Base-by-base conservation (phyloP, 306 rosid genomes). In the Psophocarpus tetragonolobus region DNA sequence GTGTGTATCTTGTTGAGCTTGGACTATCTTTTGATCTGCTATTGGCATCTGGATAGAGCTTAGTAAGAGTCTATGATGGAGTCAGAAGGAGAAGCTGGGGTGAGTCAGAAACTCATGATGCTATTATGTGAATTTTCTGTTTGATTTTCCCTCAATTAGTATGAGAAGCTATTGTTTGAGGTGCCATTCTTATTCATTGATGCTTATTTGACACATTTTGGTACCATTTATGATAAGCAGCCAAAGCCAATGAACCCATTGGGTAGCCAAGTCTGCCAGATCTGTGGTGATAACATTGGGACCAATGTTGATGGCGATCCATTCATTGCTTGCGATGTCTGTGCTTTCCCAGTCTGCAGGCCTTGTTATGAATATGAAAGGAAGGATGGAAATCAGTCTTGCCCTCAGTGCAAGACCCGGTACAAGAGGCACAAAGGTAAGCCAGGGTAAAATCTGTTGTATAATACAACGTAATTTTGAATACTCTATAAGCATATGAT, bases 301-400 rank as follows among this genome's bases (percentile, higher is more conserved):
- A 90, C 71, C 85, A 81, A 90, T 15, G 86, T 81, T 27, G 85
- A 86, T 38, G 95, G 95, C 0, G 90, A 90, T 9, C 88, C 88
- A 7, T 94, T 94, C 75, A 78, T 75, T 74, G 98, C 98, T 13
- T 94, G 98, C 50, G 76, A 84, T 38, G 90, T 89, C 29, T 94
- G 98, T 41, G 86, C 95, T 13, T 94, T 94, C 74, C 98, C 98
- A 39, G 98, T 94, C 13, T 94, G 98, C 83, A 81, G 98, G 80
- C 89, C 97, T 0, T 94, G 98, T 82, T 94, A 94, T 74, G 98
- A 94, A 85, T 94, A 94, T 35, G 98, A 94, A 82, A 87, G 98
- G 88, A 94, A 94, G 86, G 97, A 94, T 83, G 98, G 98, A 58
- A 94, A 90, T 69, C 94, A 90, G 84, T 92, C 98, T 64, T 94